phyloP scores from a whole-genome alignment of 345 rosid species.

The Erysimum cheiranthoides region DNA sequence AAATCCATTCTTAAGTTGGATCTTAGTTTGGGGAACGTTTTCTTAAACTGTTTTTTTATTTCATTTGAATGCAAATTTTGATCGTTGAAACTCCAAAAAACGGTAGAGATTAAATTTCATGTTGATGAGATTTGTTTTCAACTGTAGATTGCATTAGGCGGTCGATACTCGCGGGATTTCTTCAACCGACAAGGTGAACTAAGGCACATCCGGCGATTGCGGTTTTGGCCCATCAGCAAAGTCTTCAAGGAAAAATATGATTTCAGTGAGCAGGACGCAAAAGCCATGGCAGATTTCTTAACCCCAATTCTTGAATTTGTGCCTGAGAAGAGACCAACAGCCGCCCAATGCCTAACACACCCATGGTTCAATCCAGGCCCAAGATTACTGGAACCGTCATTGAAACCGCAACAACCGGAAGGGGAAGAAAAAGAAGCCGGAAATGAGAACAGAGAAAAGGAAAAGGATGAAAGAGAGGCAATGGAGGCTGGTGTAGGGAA shows the following conservation, averaged over 20 bases:
- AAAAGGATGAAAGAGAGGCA: constrained; percentile 71
- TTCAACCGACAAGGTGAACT: constrained; percentile 83
- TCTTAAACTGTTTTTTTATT: background rate
- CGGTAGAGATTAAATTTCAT: background rate
- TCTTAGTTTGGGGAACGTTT: too few relatives aligned
- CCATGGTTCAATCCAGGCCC: constrained; percentile 76
- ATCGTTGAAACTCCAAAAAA: background rate
- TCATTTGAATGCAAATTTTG: background rate
- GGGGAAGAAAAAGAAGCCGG: constrained; percentile 9
- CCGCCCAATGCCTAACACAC: constrained; percentile 79
- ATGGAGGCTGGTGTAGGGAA: constrained; percentile 68
- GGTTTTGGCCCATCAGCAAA: constrained; percentile 79
- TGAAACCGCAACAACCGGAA: constrained; percentile 36
- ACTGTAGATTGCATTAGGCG: constrained; percentile 73
- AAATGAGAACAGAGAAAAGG: constrained; percentile 45
- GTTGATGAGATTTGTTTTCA: background rate
- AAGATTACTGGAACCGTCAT: constrained; percentile 53
- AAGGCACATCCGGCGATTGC: constrained; percentile 76
- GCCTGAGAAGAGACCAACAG: constrained; percentile 89
- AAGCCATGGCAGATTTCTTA: constrained; percentile 75
- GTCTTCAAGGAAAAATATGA: constrained; percentile 81
- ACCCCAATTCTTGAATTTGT: constrained; percentile 74
- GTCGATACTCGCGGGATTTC: constrained; percentile 77
- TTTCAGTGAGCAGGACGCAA: constrained; percentile 77
- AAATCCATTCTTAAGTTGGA: background rate